phyloP scores from a whole-genome alignment of 164 flowering plant genomes.

The Buxus sempervirens region DNA sequence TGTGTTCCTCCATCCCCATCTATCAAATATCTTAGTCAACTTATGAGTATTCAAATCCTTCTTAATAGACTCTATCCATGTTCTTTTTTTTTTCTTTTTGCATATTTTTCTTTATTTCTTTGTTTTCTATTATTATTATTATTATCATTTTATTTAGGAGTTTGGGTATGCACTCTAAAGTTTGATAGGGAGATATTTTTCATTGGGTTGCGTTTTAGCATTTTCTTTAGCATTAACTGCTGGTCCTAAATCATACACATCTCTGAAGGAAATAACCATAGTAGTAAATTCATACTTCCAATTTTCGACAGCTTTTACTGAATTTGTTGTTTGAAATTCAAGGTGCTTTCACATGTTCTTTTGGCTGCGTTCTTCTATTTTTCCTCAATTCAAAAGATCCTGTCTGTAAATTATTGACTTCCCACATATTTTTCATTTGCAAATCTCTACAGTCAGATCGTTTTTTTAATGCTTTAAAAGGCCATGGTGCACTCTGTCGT shows the following conservation, averaged over 20 bases:
- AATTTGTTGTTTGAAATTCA: neutral
- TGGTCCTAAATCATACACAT: neutral
- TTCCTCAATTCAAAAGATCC: neutral
- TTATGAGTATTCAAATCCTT: too few species aligned
- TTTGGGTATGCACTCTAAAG: neutral
- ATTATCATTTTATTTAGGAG: neutral
- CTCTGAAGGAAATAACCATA: neutral
- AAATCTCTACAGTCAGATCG: conserved; percentile 80
- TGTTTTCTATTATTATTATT: neutral
- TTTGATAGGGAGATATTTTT: neutral
- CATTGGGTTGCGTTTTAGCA: neutral
- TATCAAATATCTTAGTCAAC: too few species aligned
- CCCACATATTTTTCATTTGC: conserved; percentile 3
- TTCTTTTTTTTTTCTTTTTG: too few species aligned
- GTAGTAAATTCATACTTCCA: neutral
- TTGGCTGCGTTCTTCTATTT: neutral
- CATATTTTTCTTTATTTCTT: too few species aligned
- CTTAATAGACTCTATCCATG: too few species aligned
- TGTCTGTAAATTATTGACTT: neutral
- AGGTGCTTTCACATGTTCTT: neutral
- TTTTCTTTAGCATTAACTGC: neutral
- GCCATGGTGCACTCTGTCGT: conserved; percentile 94
- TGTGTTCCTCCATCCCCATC: too few species aligned
- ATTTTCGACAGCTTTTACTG: neutral
- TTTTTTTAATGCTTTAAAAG: conserved; percentile 90